phyloP scores from a whole-genome alignment of 441 rosid genomes.

The Croton setiger region DNA sequence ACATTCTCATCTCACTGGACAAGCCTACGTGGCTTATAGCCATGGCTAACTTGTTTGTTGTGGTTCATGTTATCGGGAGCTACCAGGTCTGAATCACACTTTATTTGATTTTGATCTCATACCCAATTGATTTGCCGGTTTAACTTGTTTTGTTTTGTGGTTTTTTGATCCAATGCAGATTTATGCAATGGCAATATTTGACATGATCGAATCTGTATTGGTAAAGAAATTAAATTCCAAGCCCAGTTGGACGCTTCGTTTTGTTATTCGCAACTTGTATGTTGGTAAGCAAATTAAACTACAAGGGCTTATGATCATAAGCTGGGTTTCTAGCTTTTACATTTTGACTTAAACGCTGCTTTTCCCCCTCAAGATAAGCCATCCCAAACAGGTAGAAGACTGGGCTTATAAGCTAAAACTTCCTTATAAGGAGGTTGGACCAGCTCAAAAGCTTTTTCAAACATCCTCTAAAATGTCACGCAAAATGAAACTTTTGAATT shows the following conservation, averaged over 20 bases:
- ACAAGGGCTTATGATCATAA: no score
- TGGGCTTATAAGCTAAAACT: no score
- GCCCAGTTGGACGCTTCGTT: slow-evolving; percentile 53
- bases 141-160: neutral
- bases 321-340: no score
- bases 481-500: neutral
- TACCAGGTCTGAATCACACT: slow-evolving; percentile 49
- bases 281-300: slow-evolving; percentile 66
- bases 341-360: no score
- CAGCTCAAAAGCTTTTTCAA: no score
- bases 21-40: slow-evolving; percentile 74
- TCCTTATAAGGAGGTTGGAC: no score
- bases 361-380: no score
- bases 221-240: slow-evolving; percentile 63
- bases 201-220: slow-evolving; percentile 72
- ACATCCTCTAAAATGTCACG: no score
- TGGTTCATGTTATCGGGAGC: slow-evolving; percentile 77
- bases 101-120: neutral
- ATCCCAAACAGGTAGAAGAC: no score
- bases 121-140: neutral
- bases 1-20: slow-evolving; percentile 55
- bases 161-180: slow-evolving; percentile 32
- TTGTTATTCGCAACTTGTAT: slow-evolving; percentile 50
- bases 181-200: slow-evolving; percentile 90
- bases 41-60: slow-evolving; percentile 69